A percentile compares a stretch with the other conserved stretches of the same genome.
These are phyloP conservation scores for Mycena citricolor DNA, from an alignment of 1,284 basidiomycete species.

Conservation along the genomic window DNA sequence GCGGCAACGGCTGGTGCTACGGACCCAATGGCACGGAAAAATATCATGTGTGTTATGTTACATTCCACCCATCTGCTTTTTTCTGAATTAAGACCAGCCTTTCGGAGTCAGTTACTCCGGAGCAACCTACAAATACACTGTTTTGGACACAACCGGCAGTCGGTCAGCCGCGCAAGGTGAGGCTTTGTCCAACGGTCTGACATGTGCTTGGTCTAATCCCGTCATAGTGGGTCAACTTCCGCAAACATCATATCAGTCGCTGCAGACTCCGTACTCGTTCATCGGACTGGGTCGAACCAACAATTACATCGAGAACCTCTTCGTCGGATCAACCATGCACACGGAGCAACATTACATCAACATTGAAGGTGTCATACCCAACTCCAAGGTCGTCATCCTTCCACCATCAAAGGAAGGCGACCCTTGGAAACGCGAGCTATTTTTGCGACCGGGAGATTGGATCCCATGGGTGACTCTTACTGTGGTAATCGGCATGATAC, in stretches of 20 bases:
- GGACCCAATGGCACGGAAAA: conserved; percentile 54
- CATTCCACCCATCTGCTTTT: neutral
- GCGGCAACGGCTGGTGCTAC: conserved; percentile 77
- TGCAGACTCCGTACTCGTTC: conserved; percentile 91
- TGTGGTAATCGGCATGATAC: conserved; percentile 64
- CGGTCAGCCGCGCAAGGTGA: conserved; percentile 88
- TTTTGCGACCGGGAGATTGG: conserved; percentile 94
- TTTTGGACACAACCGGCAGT: conserved; percentile 88
- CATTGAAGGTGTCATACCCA: conserved; percentile 96
- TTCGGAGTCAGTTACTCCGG: conserved; percentile 94
- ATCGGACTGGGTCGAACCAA: conserved; percentile 99
- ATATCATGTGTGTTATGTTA: conserved; percentile 63
- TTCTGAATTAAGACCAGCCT: conserved; percentile 51
- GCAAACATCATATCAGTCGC: conserved; percentile 87
- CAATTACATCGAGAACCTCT: conserved; percentile 98
- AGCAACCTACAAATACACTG: conserved; percentile 96
- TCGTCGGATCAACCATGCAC: conserved; percentile 86
- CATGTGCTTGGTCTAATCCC: conserved; percentile 4
- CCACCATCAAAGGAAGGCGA: conserved; percentile 62
- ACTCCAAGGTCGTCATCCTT: conserved; percentile 94
- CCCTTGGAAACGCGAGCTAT: conserved; percentile 88
- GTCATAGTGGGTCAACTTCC: conserved; percentile 84
- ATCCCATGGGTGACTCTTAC: conserved; percentile 94
- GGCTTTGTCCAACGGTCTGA: conserved; percentile 12
- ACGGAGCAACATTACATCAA: conserved; percentile 73